Conservation (phyloP, 345 rosid genomes). For the Gossypioides kirkii region DNA sequence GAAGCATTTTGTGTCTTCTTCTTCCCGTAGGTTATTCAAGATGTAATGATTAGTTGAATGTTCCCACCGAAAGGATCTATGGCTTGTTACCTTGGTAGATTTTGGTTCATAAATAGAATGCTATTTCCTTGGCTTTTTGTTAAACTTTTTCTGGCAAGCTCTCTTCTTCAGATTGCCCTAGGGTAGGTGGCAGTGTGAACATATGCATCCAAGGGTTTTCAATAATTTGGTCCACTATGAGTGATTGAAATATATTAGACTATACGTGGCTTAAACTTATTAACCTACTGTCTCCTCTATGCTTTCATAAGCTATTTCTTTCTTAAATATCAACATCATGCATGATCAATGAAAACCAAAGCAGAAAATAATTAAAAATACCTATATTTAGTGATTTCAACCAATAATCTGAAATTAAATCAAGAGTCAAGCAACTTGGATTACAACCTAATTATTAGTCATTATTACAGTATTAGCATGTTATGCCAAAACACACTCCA, state of each 20-base stretch:
- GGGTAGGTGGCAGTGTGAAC: slow-evolving; percentile 10
- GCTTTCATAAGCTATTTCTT: too few relatives aligned
- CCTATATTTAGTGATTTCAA: too few relatives aligned
- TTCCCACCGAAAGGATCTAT: not conserved
- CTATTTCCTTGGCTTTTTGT: not conserved
- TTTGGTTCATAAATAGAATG: not conserved
- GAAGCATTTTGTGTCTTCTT: not conserved
- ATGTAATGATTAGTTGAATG: not conserved
- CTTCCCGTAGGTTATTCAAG: not conserved
- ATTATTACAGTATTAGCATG: too few relatives aligned
- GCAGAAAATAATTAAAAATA: too few relatives aligned
- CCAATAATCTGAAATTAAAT: too few relatives aligned
- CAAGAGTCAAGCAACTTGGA: too few relatives aligned
- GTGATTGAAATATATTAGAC: not conserved
- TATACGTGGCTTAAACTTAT: not conserved
- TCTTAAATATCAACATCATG: too few relatives aligned
- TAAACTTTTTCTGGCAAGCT: not conserved
- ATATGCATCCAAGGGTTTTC: not conserved
- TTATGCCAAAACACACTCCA: too few relatives aligned
- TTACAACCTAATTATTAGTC: too few relatives aligned
- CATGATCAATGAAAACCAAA: too few relatives aligned
- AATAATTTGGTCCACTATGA: slow-evolving; percentile 1
- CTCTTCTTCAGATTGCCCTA: not conserved
- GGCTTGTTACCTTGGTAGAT: not conserved
- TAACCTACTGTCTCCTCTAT: not conserved